A percentile compares a stretch with the other conserved stretches of the same genome.
Conservation (phyloP, 2,329 filamentous ascomycete species). For the Talaromyces sp. region DNA sequence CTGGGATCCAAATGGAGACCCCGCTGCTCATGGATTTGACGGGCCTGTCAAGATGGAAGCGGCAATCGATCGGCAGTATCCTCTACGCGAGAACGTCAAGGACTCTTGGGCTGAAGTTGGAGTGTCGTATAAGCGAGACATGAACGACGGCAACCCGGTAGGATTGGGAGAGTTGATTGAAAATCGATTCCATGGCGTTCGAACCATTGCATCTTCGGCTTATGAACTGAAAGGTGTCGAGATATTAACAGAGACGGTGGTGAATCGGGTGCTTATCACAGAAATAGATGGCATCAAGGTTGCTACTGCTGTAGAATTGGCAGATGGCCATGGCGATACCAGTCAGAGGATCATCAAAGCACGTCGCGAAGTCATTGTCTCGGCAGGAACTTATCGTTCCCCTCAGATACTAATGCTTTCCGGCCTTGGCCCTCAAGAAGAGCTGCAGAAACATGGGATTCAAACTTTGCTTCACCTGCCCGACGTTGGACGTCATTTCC, state of each 20-base stretch:
- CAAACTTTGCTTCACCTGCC: conserved; percentile 49
- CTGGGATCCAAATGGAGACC: conserved; percentile 17
- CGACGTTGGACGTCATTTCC: conserved; percentile 52
- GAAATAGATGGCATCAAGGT: not conserved
- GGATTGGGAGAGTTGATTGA: conserved; percentile 26
- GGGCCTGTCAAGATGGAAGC: conserved; percentile 27
- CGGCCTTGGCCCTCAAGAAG: conserved; percentile 52
- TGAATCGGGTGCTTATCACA: not conserved
- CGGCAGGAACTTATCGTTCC: conserved; percentile 15
- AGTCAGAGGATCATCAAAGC: not conserved
- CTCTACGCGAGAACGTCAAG: conserved; percentile 8
- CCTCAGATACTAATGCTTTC: conserved; percentile 61
- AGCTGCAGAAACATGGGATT: conserved; percentile 51
- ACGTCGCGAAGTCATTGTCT: conserved; percentile 4
- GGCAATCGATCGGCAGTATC: conserved; percentile 12
- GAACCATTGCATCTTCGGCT: conserved; percentile 22
- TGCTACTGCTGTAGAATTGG: conserved; percentile 1
- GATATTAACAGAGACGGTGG: not conserved
- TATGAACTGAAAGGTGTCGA: conserved; percentile 17
- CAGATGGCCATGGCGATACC: not conserved
- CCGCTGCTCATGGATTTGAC: conserved; percentile 20
- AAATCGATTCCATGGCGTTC: conserved; percentile 17
- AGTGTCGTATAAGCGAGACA: conserved; percentile 18
- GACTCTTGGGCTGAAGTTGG: conserved; percentile 35
- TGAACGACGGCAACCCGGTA: conserved; percentile 22